Evolutionary conservation across 2,329 filamentous ascomycete species (phyloP), one percentile per base, ranked within the genome.

Genomic region (Trichoderma cornu-damae): DNA sequence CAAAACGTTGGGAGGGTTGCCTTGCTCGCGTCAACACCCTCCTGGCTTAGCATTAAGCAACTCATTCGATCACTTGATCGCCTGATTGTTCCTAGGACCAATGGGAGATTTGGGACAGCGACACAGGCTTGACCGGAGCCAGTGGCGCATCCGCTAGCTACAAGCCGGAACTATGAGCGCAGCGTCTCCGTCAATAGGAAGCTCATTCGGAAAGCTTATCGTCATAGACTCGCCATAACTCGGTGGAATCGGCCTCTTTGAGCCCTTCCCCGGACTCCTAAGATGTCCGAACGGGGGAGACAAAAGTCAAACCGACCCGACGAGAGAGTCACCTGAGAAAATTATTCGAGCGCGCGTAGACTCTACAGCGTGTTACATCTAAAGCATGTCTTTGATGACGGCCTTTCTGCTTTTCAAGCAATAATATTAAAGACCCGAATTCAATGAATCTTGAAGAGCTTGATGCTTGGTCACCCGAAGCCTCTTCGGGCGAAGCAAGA

Each of bases 201-300:
- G 40, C 9, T 35, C 22, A 32, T 38, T 42, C 52, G 52, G 52
- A 55, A 55, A 55, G 30, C 22, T 20, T 46, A 55, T 55, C 52
- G 52, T 55, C 52, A 55, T 55, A 44, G 30, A 47, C 42, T 55
- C 22, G 52, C 40, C 49, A 47, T 46, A 18, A 22, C 14, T 55
- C 52, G 52, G 52, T 47, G 32, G 16, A 22, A 55, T 22, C 52
- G 52, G 52, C 30, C 52, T 46, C 52, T 22, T 55, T 38, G 18
- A 46, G 42, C 42, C 52, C 30, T 28, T 20, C 32, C 34, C 52
- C 42, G 52, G 47, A 42, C 47, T 9, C 43, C n/a, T 38, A 3
- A 18, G 32, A 46, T 47, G 32, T 55, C 52, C 52, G 52, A 55
- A n/a, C 18, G 12, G 8, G 42, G 22, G 9, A 16, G 52, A 30